phyloP scores from a whole-genome alignment of 2,329 filamentous ascomycete genomes.

The Penicillium sp. region DNA sequence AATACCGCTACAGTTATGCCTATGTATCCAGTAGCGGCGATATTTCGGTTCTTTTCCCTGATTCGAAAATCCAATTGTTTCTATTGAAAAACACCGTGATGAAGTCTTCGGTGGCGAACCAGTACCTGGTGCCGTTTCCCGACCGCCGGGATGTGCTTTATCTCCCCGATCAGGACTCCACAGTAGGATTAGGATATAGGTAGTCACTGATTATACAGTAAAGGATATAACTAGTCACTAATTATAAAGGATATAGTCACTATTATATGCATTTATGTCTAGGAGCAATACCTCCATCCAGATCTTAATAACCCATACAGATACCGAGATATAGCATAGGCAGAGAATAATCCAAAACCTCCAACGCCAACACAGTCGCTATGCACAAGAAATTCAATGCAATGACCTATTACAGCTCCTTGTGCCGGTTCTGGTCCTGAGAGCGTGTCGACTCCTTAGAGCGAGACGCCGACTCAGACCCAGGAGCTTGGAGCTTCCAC shows the following conservation, averaged over 20 bases:
- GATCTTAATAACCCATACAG: not conserved
- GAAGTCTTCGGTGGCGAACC: constrained; percentile 16
- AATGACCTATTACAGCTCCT: constrained; percentile 39
- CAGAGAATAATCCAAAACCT: constrained; percentile 1
- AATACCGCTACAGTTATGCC: not conserved
- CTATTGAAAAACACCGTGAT: not conserved
- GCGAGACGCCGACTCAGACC: constrained; percentile 1
- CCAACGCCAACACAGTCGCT: constrained; percentile 14
- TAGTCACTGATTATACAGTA: no score
- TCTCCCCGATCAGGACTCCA: no score
- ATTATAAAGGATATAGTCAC: no score
- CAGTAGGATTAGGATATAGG: not conserved
- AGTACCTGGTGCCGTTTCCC: not conserved
- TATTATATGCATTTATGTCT: not conserved
- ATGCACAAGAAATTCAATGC: constrained; percentile 18
- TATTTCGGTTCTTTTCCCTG: not conserved
- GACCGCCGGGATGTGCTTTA: not conserved
- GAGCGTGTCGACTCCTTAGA: not conserved
- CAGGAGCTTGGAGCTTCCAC: constrained; percentile 51
- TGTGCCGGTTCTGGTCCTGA: constrained; percentile 11
- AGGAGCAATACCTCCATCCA: not conserved
- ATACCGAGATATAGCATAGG: not conserved
- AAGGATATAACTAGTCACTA: no score
- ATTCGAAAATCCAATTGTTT: not conserved
- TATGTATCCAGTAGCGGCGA: not conserved